phyloP scores from a whole-genome alignment of 169 alveolate genomes.

The Plasmodium relictum region DNA sequence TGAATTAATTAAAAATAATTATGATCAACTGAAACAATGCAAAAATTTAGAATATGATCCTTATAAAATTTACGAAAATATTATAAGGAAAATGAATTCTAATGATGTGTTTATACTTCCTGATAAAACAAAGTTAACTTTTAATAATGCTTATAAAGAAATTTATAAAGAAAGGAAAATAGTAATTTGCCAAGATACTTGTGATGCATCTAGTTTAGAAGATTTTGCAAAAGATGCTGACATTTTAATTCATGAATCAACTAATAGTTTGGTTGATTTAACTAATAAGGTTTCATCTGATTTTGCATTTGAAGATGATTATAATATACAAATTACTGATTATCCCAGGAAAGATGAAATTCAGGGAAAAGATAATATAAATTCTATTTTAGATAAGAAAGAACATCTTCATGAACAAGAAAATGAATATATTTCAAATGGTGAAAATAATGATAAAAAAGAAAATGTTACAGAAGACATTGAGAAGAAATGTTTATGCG shows the following conservation, averaged over 20 bases:
- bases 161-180: conserved; percentile 75
- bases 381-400: background rate
- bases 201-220: conserved; percentile 80
- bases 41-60: conserved; percentile 42
- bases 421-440: background rate
- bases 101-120: conserved; percentile 20
- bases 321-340: background rate
- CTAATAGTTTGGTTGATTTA: conserved; percentile 75
- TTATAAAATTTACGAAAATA: conserved; percentile 58
- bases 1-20: conserved; percentile 77
- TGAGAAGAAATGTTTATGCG: too few species aligned
- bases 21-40: conserved; percentile 43
- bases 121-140: conserved; percentile 22
- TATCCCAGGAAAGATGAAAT: too few species aligned
- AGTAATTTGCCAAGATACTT: conserved; percentile 85
- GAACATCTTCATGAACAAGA: background rate
- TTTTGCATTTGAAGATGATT: conserved; percentile 1
- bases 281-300: background rate
- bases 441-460: background rate
- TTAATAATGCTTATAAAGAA: conserved; percentile 31
- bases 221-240: conserved; percentile 83
- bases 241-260: conserved; percentile 83
- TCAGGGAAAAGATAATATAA: too few species aligned
- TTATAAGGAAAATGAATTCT: conserved; percentile 44
- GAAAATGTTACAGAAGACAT: background rate